Base-by-base conservation (phyloP, 139 green algal species). In the Desmodesmus armatus region DNA sequence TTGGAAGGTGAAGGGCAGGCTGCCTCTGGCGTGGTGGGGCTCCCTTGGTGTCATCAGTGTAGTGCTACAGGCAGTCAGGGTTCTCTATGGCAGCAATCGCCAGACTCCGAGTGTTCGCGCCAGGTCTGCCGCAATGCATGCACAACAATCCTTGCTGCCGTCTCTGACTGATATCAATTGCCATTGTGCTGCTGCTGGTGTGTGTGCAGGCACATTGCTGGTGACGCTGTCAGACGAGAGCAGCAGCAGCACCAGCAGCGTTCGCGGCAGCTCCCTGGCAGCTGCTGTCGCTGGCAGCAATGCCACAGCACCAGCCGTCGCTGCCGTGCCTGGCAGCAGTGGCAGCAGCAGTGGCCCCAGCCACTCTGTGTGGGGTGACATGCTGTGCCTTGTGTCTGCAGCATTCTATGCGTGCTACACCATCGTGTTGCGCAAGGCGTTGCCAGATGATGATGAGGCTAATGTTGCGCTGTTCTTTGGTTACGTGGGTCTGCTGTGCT, bases 361-460 rank as follows among this genome's bases (percentile, higher is more conserved):
- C 69, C 80, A 73, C 40, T 83, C 58, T 27, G 58, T 73, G 3
- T 1, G 33, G 6, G 96, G 96, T 5, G 96, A 99, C 83, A 9
- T 94, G 43, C 88, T 99, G 51, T 91, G 87, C 41, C 88, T 99
- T 5, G 29, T 94, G 43, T 95, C 94, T 15, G 92, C 94, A 2
- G 66, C 92, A 4, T 85, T 96, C 27, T 99, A 99, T 85, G 96
- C 90, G 3, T 69, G 65, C 21, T 99, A 99, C 92, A 98, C 97
- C 0, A 87, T 97, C 9, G 73, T 95, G 15, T 89, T 98, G 65
- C 77, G 89, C 0, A 84, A 84, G 27, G 71, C 90, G n/a, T 79
- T 98, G 81, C 92, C 90, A 13, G 88, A 91, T 49, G 89, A 96
- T 33, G 91, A 91, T 13, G 87, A 91, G 11, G 87, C 65, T 0